Conservation (phyloP, 2,329 filamentous ascomycete genomes). For the Eurotiales sp. region DNA sequence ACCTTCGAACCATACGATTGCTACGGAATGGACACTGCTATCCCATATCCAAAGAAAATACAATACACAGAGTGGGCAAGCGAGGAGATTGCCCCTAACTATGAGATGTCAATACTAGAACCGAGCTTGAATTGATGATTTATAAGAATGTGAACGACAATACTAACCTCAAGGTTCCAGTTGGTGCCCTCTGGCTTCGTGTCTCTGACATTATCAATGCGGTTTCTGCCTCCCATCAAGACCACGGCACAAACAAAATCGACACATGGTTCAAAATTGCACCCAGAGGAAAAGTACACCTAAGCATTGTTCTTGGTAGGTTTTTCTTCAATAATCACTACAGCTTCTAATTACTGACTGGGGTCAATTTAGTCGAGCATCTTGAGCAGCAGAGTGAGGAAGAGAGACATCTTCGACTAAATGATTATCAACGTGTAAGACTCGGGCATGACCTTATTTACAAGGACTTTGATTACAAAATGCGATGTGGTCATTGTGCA, state of each 20-base stretch:
- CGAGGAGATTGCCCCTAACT: neutral
- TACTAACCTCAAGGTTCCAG: neutral
- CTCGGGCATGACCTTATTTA: neutral
- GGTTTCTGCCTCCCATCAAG: neutral
- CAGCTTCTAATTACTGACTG: neutral
- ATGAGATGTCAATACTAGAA: neutral
- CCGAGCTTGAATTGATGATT: slow-evolving; percentile 7
- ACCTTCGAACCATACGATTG: slow-evolving; percentile 1
- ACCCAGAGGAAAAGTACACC: neutral
- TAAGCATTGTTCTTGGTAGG: slow-evolving; percentile 2
- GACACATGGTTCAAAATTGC: slow-evolving; percentile 4
- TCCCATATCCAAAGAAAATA: neutral
- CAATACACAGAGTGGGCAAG: neutral
- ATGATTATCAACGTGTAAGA: neutral
- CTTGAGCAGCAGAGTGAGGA: neutral
- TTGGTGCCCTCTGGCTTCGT: slow-evolving; percentile 11
- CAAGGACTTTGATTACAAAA: neutral
- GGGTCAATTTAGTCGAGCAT: neutral
- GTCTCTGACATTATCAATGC: neutral
- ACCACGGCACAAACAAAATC: neutral
- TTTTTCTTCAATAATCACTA: neutral
- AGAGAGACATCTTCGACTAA: neutral
- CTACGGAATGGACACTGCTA: neutral
- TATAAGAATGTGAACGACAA: neutral
- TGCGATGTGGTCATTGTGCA: neutral